These are phyloP conservation scores for Cyclotella kingstonii DNA, from an alignment of 108 stramenopile species.

Conservation along the genomic window DNA sequence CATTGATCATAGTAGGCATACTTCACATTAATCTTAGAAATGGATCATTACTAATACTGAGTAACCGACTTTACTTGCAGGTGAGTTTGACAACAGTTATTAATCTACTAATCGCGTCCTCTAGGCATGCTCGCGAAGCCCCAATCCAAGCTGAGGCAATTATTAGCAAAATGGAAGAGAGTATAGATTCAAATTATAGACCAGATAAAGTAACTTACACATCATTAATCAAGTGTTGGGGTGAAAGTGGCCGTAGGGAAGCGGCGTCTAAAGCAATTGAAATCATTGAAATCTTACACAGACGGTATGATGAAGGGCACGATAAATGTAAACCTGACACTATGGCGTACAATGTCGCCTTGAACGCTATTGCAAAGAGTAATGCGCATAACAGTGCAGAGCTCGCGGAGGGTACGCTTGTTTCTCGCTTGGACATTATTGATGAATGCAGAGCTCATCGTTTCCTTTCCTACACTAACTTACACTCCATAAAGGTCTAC, in stretches of 20 bases:
- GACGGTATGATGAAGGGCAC: conserved; percentile 32
- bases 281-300: conserved; percentile 36
- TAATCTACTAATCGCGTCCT: conserved; percentile 27
- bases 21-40: not conserved
- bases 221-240: conserved; percentile 46
- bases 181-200: conserved; percentile 17
- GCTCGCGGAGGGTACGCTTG: conserved; percentile 41
- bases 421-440: not conserved
- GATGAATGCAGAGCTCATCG: not conserved
- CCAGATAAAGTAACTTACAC: conserved; percentile 55
- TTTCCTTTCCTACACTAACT: not conserved
- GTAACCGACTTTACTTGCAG: not conserved
- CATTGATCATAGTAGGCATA: not conserved
- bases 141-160: conserved; percentile 45
- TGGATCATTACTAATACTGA: not conserved
- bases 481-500: conserved; percentile 15
- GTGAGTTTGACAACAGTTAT: conserved; percentile 42
- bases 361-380: conserved; percentile 63
- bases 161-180: conserved; percentile 46
- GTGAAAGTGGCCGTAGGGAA: conserved; percentile 29
- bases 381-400: conserved; percentile 35
- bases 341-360: conserved; percentile 38
- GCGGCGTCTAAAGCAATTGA: conserved; percentile 34
- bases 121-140: conserved; percentile 15
- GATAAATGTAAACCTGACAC: conserved; percentile 41